These are phyloP conservation scores for Penicillium sclerotigenum DNA, from an alignment of 2,329 filamentous ascomycete genomes.

Conservation along the genomic window DNA sequence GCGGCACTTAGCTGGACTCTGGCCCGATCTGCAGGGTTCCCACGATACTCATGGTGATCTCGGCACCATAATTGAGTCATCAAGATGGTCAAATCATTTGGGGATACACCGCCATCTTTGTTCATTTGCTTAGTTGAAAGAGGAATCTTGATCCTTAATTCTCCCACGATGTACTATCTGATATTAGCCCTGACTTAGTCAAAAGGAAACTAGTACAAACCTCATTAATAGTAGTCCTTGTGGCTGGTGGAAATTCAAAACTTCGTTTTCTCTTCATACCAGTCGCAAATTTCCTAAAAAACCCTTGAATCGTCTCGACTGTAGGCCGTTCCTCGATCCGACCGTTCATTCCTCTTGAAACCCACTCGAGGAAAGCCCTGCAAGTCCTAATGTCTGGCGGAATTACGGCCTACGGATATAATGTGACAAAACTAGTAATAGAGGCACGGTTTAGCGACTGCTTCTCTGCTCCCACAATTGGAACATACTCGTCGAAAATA, in stretches of 20 bases:
- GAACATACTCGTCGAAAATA: not conserved
- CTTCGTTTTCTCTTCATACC: not conserved
- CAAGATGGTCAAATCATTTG: conserved; percentile 18
- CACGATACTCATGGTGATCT: conserved; percentile 16
- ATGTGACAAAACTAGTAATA: not conserved
- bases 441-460: not conserved
- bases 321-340: not conserved
- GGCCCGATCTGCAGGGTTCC: not conserved
- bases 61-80: conserved; percentile 19
- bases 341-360: not conserved
- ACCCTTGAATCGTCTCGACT: not conserved
- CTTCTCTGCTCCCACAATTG: not conserved
- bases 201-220: not conserved
- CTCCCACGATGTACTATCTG: not conserved
- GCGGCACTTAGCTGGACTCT: not conserved
- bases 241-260: not conserved
- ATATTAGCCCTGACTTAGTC: not conserved
- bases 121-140: conserved; percentile 12
- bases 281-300: not conserved
- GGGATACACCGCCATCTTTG: conserved; percentile 13
- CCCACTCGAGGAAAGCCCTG: not conserved
- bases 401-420: not conserved
- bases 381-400: not conserved
- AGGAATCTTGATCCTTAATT: not conserved
- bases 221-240: not conserved